Evolutionary conservation across 2,329 filamentous ascomycete species (phyloP), one percentile per base, ranked within the genome.

Genomic region (Cadophora sp.): DNA sequence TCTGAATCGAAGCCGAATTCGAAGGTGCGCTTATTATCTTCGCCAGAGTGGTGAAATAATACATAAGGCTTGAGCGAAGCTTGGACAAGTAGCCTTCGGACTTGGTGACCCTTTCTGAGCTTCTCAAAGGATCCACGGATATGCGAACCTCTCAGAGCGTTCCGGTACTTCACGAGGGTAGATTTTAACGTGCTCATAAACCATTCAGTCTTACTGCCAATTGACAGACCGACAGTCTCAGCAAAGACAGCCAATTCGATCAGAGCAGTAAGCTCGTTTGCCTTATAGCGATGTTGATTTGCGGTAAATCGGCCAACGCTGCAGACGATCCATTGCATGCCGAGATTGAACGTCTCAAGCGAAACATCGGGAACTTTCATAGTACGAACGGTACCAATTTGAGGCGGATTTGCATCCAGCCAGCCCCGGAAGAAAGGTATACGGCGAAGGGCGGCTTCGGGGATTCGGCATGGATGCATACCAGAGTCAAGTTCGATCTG

Each of bases 401-500:
- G 40, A 22, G 51, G 46, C 1, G 40, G 27, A 4, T 64, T 65
- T 12, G 51, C 26, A 9, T 61, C 37, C 19, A 62, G 4, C 29
- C 37, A 31, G 6, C 3, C 6, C 22, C 27, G 31, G 27, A 51
- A 22, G 14, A 12, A 12, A 43, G 50, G 53, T 53, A 68, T 19
- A n/a, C 51, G 19, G 14, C 26, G n/a, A 8, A 65, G 34, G 1
- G 46, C 22, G 14, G 24, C 27, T n/a, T 63, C 34, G 7, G 51
- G 12, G 9, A 69, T 14, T 6, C 2, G 6, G 46, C 58, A 50
- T 3, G 60, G 64, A 31, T 69, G 67, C 3, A 40, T 24, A 16
- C 60, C 64, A 27, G 8, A 26, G n/a, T 69, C 64, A 11, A 66
- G n/a, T 14, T 64, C 31, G 27, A 69, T 24, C 2, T 46, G 59